Evolutionary conservation across 129 eudicot species (phyloP).

Genomic region (Chrysanthemum seticuspe): DNA sequence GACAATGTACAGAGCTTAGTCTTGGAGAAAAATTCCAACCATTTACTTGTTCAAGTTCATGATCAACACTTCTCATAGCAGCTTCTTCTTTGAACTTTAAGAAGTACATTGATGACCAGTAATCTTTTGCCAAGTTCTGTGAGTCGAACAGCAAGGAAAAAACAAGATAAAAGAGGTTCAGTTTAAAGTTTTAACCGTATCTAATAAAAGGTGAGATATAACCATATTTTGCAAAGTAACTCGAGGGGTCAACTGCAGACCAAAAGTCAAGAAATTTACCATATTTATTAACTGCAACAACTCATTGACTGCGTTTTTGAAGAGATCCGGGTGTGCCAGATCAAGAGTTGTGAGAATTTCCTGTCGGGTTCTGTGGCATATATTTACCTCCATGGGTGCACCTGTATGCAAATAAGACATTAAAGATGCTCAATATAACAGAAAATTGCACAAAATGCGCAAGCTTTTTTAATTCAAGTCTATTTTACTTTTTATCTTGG

Average conservation of each 20-base stretch:
- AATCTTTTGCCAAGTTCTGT: conserved; percentile 81
- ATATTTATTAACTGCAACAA: conserved; percentile 72
- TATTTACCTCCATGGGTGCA: conserved; percentile 86
- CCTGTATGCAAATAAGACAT: conserved; percentile 38
- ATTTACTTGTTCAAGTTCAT: conserved; percentile 54
- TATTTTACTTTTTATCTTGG: background rate
- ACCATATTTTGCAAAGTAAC: no score
- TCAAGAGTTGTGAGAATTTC: conserved; percentile 74
- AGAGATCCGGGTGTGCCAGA: conserved; percentile 73
- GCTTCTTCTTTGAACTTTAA: conserved; percentile 68
- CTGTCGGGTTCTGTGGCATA: conserved; percentile 80
- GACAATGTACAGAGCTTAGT: conserved; percentile 70
- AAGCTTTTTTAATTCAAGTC: background rate
- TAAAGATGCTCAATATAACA: background rate
- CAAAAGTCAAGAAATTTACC: conserved; percentile 46
- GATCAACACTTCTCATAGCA: conserved; percentile 41
- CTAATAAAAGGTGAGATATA: background rate
- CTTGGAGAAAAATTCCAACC: conserved; percentile 72
- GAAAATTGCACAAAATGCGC: conserved; percentile 4
- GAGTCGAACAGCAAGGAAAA: background rate
- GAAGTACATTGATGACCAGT: conserved; percentile 79
- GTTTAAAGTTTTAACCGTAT: background rate
- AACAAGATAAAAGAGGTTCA: background rate
- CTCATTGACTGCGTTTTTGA: conserved; percentile 69
- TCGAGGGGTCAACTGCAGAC: background rate